Base-by-base conservation (phyloP, 2,329 filamentous ascomycete genomes). In the Allantophomopsis cytisporea region DNA sequence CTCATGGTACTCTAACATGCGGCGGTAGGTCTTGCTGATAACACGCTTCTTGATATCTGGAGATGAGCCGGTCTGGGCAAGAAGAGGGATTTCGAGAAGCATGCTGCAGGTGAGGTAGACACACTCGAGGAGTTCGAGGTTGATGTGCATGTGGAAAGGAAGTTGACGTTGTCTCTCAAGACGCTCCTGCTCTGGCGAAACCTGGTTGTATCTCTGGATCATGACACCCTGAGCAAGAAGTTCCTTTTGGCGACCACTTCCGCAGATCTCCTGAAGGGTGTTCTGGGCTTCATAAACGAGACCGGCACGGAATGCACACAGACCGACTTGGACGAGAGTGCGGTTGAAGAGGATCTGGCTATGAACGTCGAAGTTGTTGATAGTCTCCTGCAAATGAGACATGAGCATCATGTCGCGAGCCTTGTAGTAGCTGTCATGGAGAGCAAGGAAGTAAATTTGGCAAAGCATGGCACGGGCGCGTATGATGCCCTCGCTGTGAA, bases 131-230 rank as follows among this genome's bases (percentile, higher is more conserved):
- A 98, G 76, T 63, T 98, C 91, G 39, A 98, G 75, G 71, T 98
- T 98, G 71, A 98, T 98, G 73, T 98, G 91, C 87, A 98, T 95
- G 70, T 98, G 91, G 80, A 98, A 98, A 31, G 91, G 91, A 50
- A 98, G 75, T 66, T 98, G 91, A 54, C 91, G 81, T 66, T 96
- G 89, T 60, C 91, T 85, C 69, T 98, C 91, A 31, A 96, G 74
- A 49, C 89, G 84, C 68, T 98, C 91, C 64, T 98, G 91, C 65
- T 98, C 91, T 14, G 91, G 91, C 30, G 88, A 91, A 45, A 98
- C 91, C 56, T 94, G 88, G 54, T 77, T 89, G 67, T 88, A 98
- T 51, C 91, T 78, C 68, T 98, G 91, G 61, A 98, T 91, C 71
- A 96, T 94, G 46, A 98, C 86, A 61, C 91, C 93, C 65, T 98